Percentiles rank a stretch among this genome's conserved stretches.
These are phyloP conservation scores for Leccinum truebloodii DNA, from an alignment of 768 basidiomycete genomes.

Conservation along the genomic window DNA sequence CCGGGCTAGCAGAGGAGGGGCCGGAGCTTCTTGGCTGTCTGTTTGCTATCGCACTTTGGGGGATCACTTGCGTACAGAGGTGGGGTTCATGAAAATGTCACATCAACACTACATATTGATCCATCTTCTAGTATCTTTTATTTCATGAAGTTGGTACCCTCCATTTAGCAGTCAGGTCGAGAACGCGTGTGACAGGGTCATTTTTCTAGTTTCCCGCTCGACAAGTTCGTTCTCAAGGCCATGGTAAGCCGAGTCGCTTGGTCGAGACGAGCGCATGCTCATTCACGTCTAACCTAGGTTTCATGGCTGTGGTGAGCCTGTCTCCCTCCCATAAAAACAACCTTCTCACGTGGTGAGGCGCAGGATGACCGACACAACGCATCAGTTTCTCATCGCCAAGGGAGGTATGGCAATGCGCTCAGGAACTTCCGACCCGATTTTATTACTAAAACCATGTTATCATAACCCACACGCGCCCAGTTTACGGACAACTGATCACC, in stretches of 20 bases:
- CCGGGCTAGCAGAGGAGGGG: conserved; percentile 12
- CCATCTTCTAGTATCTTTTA: conserved; percentile 14
- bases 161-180: not conserved
- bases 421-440: not conserved
- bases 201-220: conserved; percentile 10
- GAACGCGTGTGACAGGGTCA: not conserved
- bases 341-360: not conserved
- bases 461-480: not conserved
- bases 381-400: conserved; percentile 19
- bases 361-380: conserved; percentile 18
- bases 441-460: conserved; percentile 7
- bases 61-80: conserved; percentile 26
- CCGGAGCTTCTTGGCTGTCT: conserved; percentile 18
- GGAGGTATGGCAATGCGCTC: conserved; percentile 14
- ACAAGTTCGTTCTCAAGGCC: conserved; percentile 4
- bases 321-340: not conserved
- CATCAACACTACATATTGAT: not conserved
- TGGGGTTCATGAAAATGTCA: conserved; percentile 7
- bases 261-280: not conserved
- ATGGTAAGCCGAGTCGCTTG: conserved; percentile 9
- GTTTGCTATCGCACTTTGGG: conserved; percentile 25
- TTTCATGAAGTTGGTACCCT: conserved; percentile 18
- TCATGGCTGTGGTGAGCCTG: conserved; percentile 17
- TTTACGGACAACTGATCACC: conserved; percentile 15
- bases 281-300: conserved; percentile 11